Conservation (phyloP, 495 filamentous ascomycete species). For the Penicilliopsis zonata region DNA sequence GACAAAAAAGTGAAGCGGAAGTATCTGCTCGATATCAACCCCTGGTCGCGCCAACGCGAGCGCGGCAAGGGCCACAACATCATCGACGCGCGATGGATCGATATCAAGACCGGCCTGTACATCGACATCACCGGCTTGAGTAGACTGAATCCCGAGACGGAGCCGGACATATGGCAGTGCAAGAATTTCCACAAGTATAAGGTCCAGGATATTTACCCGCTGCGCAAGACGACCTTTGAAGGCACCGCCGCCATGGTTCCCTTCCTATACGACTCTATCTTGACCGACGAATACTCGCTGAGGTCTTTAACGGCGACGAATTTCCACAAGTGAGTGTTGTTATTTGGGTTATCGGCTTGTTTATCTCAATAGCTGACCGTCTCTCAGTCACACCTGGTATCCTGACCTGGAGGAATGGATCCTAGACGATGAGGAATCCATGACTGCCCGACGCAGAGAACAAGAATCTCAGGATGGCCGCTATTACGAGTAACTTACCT, state of each 20-base stretch:
- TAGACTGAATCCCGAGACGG: conserved; percentile 45
- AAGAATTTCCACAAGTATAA: conserved; percentile 70
- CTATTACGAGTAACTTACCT: conserved; percentile 21
- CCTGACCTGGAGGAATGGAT: conserved; percentile 21
- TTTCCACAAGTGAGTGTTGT: conserved; percentile 38
- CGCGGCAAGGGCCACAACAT: conserved; percentile 61
- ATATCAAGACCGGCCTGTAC: conserved; percentile 63
- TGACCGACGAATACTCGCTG: conserved; percentile 46
- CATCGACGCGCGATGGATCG: conserved; percentile 81
- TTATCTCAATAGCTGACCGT: conserved; percentile 3
- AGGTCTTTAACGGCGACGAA: conserved; percentile 37
- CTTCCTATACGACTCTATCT: conserved; percentile 45
- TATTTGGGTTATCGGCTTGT: background rate
- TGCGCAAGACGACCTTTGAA: conserved; percentile 48
- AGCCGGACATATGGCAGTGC: conserved; percentile 62
- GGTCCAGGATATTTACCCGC: conserved; percentile 38
- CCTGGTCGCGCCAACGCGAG: conserved; percentile 44
- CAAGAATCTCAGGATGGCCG: conserved; percentile 11
- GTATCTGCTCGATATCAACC: conserved; percentile 74
- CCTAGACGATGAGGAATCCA: conserved; percentile 13
- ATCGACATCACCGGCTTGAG: conserved; percentile 80
- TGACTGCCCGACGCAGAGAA: conserved; percentile 5
- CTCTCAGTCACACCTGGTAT: conserved; percentile 22
- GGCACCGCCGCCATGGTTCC: conserved; percentile 49
- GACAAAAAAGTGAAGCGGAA: conserved; percentile 25